Percentiles rank a stretch among this genome's conserved stretches.
Evolutionary conservation across 208 protist genomes (phyloP).

Genomic region (Naegleria fowleri): DNA sequence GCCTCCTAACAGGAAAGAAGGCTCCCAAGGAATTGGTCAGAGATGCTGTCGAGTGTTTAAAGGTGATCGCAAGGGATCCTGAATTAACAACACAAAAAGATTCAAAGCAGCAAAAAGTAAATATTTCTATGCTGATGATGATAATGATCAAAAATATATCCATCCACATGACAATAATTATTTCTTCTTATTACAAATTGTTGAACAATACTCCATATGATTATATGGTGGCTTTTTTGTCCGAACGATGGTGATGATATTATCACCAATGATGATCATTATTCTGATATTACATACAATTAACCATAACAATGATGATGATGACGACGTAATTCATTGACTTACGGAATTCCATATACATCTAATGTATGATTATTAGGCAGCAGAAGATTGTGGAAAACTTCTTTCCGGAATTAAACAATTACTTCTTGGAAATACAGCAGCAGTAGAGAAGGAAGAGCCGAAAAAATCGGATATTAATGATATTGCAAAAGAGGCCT

Average conservation of each 20-base stretch:
- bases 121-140: background rate
- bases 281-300: too few species aligned
- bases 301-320: too few species aligned
- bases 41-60: background rate
- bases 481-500: conserved; percentile 16
- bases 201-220: too few species aligned
- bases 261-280: too few species aligned
- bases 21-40: background rate
- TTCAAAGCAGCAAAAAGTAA: conserved; percentile 12
- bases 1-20: background rate
- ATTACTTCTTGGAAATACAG: background rate
- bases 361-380: too few species aligned
- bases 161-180: too few species aligned
- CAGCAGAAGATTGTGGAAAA: background rate
- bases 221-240: too few species aligned
- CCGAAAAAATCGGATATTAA: conserved; percentile 15
- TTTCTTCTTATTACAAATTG: too few species aligned
- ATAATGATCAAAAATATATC: background rate
- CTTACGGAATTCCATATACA: too few species aligned
- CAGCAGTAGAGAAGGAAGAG: background rate
- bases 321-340: too few species aligned
- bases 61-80: background rate
- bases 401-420: background rate
- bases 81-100: background rate
- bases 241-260: too few species aligned